Base-by-base conservation (phyloP, 2,329 filamentous ascomycete species). In the Chrysosporium keratinophilum region DNA sequence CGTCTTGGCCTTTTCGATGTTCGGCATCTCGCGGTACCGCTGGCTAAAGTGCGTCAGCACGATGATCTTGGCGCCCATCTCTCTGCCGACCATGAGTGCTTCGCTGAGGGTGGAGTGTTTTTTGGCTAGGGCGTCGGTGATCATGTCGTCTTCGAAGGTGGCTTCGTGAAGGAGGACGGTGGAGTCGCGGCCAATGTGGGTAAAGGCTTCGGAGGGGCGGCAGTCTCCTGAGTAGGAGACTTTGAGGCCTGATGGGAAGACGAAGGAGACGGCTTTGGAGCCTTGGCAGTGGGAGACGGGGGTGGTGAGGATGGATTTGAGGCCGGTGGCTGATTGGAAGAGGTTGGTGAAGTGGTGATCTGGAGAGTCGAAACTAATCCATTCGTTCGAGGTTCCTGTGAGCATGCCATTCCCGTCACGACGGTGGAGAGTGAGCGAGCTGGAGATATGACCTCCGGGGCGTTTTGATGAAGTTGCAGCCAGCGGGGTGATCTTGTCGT, bases 31-130 rank as follows among this genome's bases (percentile, higher is more conserved):
- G 63, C 88, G 85, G 69, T 98, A 98, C 6, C 93, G 79, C 73
- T 98, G 93, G 53, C 84, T 90, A 71, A 98, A 98, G 68, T 98
- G 93, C 6, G 93, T 98, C 47, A 98, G 76, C 53, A 98, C 72
- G 14, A 93, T 83, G 14, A 87, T 78, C 59, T 83, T 80, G 0
- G 90, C 93, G 28, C 78, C 70, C 93, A 98, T 98, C 44, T 75
- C 71, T 11, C 78, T 76, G 1, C 85, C 91, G 2, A 97, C 79
- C 43, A 75, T 77, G 2, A 98, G 78, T 0, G 93, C 93, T 72
- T 98, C 93, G 12, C 79, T 79, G 57, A 89, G 87, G 7, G 93
- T 98, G 39, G 80, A 87, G 73, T 98, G 93, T 65, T 85, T 89
- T 79, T 98, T 98, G 50, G 85, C 87, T 28, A 78, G 66, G 3